Base-by-base conservation (phyloP, 2,329 filamentous ascomycete species). In the Xylariaceae sp. region DNA sequence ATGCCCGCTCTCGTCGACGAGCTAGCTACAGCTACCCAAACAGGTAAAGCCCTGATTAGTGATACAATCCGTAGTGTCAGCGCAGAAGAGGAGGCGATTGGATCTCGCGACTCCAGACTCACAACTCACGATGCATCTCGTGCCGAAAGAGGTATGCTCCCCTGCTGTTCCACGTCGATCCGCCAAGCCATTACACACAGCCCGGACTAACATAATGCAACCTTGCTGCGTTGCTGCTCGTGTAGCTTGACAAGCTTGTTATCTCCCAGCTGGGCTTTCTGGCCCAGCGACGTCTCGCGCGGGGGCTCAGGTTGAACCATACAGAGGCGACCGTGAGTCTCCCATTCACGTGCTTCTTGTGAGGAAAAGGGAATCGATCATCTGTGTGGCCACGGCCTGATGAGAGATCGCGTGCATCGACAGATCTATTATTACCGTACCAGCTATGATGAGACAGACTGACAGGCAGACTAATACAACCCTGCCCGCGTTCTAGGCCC, bases 211-310 rank as follows among this genome's bases (percentile, higher is more conserved):
- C 11, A 35, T 51, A 30, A 51, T 23, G 49, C 49, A 54, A 47
- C 8, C 23, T 2, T 47, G 8, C 23, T 47, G 7, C 23, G 34
- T 41, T 39, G 23, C 23, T 30, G 23, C 23, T 11, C 11, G 49
- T 64, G 34, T 66, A 97, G 93, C 82, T 97, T 71, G 93, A 97
- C 81, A 97, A 97, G 85, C 90, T 97, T 76, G 83, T 88, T 73
- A 93, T 96, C 72, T 90, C 92, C 57, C 91, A 97, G 76, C 80
- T 96, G 62, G 93, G 93, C 67, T 82, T 88, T 66, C 82, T 97
- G 53, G 93, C 93, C 57, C 93, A 97, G 78, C 84, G 88, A 65
- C 85, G 93, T 61, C 85, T 97, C 66, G 93, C 93, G 37, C 82
- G 93, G 69, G 93, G 93, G 55, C 86, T 97, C 56, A 88, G 87